phyloP scores from a whole-genome alignment of 306 rosid genomes.

The Alnus glutinosa region DNA sequence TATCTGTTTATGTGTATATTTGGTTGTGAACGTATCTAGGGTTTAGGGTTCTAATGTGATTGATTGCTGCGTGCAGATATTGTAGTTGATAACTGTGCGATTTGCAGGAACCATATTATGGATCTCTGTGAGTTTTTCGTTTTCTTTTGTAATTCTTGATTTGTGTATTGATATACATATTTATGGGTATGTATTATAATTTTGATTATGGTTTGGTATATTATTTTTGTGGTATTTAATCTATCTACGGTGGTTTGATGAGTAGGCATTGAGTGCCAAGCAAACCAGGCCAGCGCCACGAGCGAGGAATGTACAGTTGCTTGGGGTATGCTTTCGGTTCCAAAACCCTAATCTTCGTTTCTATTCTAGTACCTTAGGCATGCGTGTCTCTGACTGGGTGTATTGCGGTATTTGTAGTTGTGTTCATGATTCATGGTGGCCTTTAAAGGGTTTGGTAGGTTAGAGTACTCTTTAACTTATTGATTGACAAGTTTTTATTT shows the following conservation, averaged over 20 bases:
- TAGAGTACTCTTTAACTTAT: background rate
- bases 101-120: slow-evolving; percentile 63
- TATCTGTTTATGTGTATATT: background rate
- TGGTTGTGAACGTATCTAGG: background rate
- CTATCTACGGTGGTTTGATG: background rate
- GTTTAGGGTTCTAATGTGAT: background rate
- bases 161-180: background rate
- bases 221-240: background rate
- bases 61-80: slow-evolving; percentile 43
- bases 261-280: slow-evolving; percentile 66
- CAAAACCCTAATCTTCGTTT: background rate
- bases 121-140: slow-evolving; percentile 53
- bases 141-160: background rate
- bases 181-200: too few species aligned
- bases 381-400: background rate
- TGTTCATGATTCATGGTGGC: too few species aligned
- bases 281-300: slow-evolving; percentile 91
- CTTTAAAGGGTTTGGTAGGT: background rate
- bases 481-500: background rate
- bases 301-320: slow-evolving; percentile 97
- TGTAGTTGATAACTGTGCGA: slow-evolving; percentile 66
- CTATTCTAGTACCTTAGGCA: background rate
- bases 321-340: slow-evolving; percentile 67
- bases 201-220: background rate
- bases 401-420: background rate